Conservation (phyloP, 345 rosid species). For the Garcia nutans region DNA sequence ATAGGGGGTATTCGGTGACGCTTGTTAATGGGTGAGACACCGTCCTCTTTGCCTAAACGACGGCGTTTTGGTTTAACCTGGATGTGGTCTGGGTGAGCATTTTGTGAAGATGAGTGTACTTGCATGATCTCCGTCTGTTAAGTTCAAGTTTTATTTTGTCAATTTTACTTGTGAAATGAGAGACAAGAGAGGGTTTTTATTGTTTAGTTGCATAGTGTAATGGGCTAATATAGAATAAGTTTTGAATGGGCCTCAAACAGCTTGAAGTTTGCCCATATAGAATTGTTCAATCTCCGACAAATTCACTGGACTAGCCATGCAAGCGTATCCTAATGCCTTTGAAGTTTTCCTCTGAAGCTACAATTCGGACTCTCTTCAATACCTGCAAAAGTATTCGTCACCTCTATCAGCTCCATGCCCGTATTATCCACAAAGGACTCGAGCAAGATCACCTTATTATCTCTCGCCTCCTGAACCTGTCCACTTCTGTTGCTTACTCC, state of each 20-base stretch:
- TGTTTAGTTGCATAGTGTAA: background rate
- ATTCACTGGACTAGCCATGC: constrained; percentile 4
- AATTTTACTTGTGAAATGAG: too few relatives aligned
- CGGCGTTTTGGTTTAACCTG: background rate
- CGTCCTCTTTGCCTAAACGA: background rate
- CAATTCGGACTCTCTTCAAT: constrained; percentile 49
- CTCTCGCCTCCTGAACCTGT: constrained; percentile 42
- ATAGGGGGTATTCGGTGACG: constrained; percentile 6
- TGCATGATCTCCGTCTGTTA: background rate
- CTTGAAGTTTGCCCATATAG: background rate
- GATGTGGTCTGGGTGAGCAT: too few relatives aligned
- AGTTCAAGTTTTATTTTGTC: too few relatives aligned
- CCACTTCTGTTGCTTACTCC: constrained; percentile 44
- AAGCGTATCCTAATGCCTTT: constrained; percentile 13
- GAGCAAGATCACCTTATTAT: constrained; percentile 63
- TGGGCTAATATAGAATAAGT: background rate
- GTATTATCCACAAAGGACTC: constrained; percentile 65
- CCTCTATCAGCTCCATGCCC: constrained; percentile 65
- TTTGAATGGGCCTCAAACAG: background rate
- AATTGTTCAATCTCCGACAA: background rate
- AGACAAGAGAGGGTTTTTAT: too few relatives aligned
- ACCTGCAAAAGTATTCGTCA: constrained; percentile 48
- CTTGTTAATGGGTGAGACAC: background rate
- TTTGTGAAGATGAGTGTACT: background rate
- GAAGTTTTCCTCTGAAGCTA: constrained; percentile 22